phyloP scores from a whole-genome alignment of 2,329 filamentous ascomycete genomes.

The Pyrenochaeta sp. region DNA sequence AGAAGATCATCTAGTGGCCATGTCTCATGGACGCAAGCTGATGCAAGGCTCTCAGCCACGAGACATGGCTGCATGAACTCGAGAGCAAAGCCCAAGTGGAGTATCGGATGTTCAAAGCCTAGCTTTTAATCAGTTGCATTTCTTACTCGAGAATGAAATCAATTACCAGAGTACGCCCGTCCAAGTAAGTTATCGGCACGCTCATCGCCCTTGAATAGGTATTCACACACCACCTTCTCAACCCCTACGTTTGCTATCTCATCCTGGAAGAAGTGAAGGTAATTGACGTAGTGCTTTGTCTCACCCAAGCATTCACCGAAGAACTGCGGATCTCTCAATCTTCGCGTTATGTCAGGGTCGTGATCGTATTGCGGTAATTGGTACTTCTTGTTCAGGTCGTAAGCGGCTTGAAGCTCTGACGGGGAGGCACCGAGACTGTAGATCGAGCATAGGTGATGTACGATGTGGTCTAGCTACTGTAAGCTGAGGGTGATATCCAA shows the following conservation, averaged over 20 bases:
- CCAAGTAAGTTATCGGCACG: slow-evolving; percentile 28
- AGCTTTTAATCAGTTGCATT: background rate
- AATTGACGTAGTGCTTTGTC: slow-evolving; percentile 18
- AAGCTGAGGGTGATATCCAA: background rate
- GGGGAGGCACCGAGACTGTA: slow-evolving; percentile 29
- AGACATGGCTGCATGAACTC: slow-evolving; percentile 82
- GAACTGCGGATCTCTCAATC: slow-evolving; percentile 11
- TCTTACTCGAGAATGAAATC: background rate
- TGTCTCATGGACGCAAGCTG: slow-evolving; percentile 71
- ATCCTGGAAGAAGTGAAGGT: slow-evolving; percentile 31
- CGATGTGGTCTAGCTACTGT: slow-evolving; percentile 32
- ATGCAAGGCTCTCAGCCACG: slow-evolving; percentile 79
- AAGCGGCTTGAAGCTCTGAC: slow-evolving; percentile 25
- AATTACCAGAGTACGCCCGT: slow-evolving; percentile 16
- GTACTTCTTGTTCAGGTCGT: slow-evolving; percentile 25
- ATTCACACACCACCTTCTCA: slow-evolving; percentile 24
- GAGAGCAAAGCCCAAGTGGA: slow-evolving; percentile 82
- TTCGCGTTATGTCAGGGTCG: slow-evolving; percentile 59
- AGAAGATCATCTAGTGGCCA: slow-evolving; percentile 63
- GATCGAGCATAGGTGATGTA: slow-evolving; percentile 33
- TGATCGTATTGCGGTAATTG: slow-evolving; percentile 54
- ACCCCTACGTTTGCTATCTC: slow-evolving; percentile 25
- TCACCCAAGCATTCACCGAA: slow-evolving; percentile 18
- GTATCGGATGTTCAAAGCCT: slow-evolving; percentile 78
- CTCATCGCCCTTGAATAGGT: slow-evolving; percentile 20